Conservation (phyloP, 768 basidiomycete genomes). For the Thelephora aurantiotincta region DNA sequence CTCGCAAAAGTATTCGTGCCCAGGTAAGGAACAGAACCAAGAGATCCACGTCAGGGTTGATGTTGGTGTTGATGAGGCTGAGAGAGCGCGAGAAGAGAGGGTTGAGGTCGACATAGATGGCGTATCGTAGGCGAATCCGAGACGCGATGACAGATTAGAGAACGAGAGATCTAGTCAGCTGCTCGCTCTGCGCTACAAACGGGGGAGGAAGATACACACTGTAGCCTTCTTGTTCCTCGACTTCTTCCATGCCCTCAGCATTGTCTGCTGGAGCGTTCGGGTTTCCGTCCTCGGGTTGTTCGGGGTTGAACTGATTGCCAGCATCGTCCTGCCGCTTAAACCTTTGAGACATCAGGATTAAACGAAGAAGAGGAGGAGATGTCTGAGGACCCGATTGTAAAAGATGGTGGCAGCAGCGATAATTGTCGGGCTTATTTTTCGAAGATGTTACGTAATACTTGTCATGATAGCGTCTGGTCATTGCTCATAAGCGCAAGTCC, state of each 20-base stretch:
- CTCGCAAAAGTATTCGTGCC: constrained; percentile 97
- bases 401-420: not conserved
- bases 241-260: constrained; percentile 71
- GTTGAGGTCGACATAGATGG: not conserved
- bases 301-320: not conserved
- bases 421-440: not conserved
- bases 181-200: not conserved
- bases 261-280: constrained; percentile 44
- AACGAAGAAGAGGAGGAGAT: not conserved
- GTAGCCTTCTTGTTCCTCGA: constrained; percentile 57
- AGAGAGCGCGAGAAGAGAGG: not conserved
- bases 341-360: not conserved
- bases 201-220: constrained; percentile 37
- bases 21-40: constrained; percentile 91
- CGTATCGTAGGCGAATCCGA: constrained; percentile 2
- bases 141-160: constrained; percentile 1
- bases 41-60: constrained; percentile 91
- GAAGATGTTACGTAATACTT: not conserved
- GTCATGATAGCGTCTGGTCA: no score
- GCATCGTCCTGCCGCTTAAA: constrained; percentile 7
- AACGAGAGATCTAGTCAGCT: constrained; percentile 1
- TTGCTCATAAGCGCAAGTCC: no score
- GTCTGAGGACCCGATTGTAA: not conserved
- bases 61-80: constrained; percentile 82
- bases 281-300: constrained; percentile 45